Conservation (phyloP, 805 yeast species). For the Teunomyces tritomae region DNA sequence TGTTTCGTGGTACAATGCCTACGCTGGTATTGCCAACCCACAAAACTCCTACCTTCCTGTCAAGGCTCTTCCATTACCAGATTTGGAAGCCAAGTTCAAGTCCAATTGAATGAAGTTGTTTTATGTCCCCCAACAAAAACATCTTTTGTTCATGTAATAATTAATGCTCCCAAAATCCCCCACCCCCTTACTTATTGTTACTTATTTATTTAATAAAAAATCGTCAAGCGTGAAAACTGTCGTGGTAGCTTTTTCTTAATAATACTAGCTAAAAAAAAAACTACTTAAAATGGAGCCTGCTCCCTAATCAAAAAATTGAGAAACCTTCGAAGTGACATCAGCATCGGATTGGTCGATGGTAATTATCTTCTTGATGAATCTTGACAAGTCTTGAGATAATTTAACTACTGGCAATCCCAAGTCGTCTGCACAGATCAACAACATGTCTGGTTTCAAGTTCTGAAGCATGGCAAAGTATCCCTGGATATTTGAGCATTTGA, state of each 20-base stretch:
- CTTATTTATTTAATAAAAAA: conserved; percentile 3
- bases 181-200: not conserved
- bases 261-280: not conserved
- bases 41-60: conserved; percentile 61
- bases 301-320: conserved; percentile 17
- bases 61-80: conserved; percentile 53
- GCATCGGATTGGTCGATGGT: conserved; percentile 23
- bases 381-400: conserved; percentile 33
- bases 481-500: conserved; percentile 37
- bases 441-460: conserved; percentile 40
- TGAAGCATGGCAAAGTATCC: conserved; percentile 40
- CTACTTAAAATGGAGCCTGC: not conserved
- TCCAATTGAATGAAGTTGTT: not conserved
- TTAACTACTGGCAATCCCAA: conserved; percentile 30
- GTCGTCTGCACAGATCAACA: conserved; percentile 41
- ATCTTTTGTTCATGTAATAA: not conserved
- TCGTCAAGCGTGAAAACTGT: not conserved
- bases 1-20: conserved; percentile 45
- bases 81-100: conserved; percentile 10
- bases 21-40: conserved; percentile 50
- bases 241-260: not conserved
- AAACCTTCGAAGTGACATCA: conserved; percentile 18
- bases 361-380: conserved; percentile 38
- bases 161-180: not conserved
- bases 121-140: not conserved